Base-by-base conservation (phyloP, 257 asterid species). In the Nicotiana otophora region DNA sequence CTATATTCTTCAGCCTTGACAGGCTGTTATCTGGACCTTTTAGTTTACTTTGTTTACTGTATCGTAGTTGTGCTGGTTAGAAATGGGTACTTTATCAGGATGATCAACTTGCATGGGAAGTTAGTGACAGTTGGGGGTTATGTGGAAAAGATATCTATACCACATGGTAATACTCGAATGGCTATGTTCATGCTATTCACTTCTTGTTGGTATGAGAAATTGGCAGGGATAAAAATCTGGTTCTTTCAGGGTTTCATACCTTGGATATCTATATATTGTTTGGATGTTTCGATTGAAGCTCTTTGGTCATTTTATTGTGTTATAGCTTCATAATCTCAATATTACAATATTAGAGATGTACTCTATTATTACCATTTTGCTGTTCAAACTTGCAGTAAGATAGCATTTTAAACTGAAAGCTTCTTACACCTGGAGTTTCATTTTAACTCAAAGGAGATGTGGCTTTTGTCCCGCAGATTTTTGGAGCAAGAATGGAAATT, bases 401-500 rank as follows among this genome's bases (percentile, higher is more conserved):
- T 42, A 20, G 23, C 34, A 70, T 70, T 42, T 42, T 70, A 14
- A 42, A 42, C 34, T 70, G 58, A n/a, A 70, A 58, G 53, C 70
- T 34, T 77, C 33, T 77, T 78, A 42, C 58, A 55, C 58, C 70
- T 36, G 74, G 26, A 46, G 77, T 17, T 16, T 64, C 31, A 33
- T 14, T 64, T 64, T 42, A 42, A 42, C 48, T 42, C 48, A 8
- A 42, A 42, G 48, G 70, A 64, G 70, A 20, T 69, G 48, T 42
- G 64, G 72, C 54, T 82, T 66, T 3, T 80, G 48, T 65, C 20
- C 77, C 88, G 88, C 93, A 96, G 99, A 85, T 93, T 96, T 87
- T 86, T 96, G 79, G 82, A 87, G 76, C 95, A 88, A 87, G 99
- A 96, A 85, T 90, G 98, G 98, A 88, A 88, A 64, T 82, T 86